A percentile compares a stretch with the other conserved stretches of the same genome.
These are phyloP conservation scores for Pholiota conissans DNA, from an alignment of 768 basidiomycete genomes.

Conservation along the genomic window DNA sequence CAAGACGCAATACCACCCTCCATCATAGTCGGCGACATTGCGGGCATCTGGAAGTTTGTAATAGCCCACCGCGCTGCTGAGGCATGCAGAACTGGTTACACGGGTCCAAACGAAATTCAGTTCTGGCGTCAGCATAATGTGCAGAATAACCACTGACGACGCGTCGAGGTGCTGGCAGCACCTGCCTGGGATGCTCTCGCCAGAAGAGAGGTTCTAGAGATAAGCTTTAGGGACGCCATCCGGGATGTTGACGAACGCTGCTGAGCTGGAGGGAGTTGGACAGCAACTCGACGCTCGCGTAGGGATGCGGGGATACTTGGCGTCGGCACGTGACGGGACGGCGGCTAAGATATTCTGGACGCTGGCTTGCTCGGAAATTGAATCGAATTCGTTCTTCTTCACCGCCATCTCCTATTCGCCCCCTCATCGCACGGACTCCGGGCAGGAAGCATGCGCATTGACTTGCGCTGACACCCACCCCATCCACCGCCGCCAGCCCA, in stretches of 20 bases:
- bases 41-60: conserved; percentile 86
- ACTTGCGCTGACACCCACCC: not conserved
- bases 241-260: not conserved
- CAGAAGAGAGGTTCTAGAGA: not conserved
- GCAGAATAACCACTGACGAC: conserved; percentile 15
- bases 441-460: conserved; percentile 1
- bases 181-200: not conserved
- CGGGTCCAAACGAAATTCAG: not conserved
- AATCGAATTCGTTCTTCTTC: not conserved
- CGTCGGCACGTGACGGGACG: conserved; percentile 4
- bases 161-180: not conserved
- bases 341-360: not conserved
- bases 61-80: conserved; percentile 46
- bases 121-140: not conserved
- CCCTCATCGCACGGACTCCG: not conserved
- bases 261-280: not conserved
- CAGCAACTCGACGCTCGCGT: not conserved
- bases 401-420: not conserved
- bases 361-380: not conserved
- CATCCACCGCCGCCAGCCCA: not conserved
- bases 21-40: conserved; percentile 97
- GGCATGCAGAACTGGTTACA: conserved; percentile 52
- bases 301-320: not conserved
- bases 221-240: conserved; percentile 5
- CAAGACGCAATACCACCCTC: conserved; percentile 90